These are phyloP conservation scores for Rhodocollybia butyracea DNA, from an alignment of 768 basidiomycete species.

Conservation along the genomic window DNA sequence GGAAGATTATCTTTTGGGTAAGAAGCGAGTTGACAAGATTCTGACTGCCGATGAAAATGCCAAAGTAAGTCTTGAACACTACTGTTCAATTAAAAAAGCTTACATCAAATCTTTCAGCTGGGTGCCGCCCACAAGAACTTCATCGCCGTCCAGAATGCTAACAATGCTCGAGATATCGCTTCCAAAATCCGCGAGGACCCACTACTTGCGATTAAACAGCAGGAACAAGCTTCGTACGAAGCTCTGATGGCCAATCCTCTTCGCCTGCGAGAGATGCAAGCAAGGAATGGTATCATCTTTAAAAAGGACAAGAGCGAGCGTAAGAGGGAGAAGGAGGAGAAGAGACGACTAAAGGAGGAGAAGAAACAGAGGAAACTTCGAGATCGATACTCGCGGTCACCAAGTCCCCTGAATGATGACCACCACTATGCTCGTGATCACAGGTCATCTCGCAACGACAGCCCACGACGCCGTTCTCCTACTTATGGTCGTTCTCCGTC, in stretches of 20 bases:
- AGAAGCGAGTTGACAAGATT: slow-evolving; percentile 97
- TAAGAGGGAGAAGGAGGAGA: slow-evolving; percentile 54
- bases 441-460: not conserved
- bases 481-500: slow-evolving; percentile 12
- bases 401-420: slow-evolving; percentile 35
- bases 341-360: slow-evolving; percentile 29
- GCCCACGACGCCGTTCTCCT: not conserved
- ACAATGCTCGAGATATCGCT: slow-evolving; percentile 81
- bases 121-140: slow-evolving; percentile 90
- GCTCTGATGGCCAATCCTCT: slow-evolving; percentile 84
- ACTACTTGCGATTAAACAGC: slow-evolving; percentile 94
- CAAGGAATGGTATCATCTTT: slow-evolving; percentile 75
- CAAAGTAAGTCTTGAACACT: slow-evolving; percentile 47
- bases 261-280: slow-evolving; percentile 76
- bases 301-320: slow-evolving; percentile 73
- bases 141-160: slow-evolving; percentile 94
- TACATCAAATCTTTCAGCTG: slow-evolving; percentile 41
- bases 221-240: slow-evolving; percentile 92
- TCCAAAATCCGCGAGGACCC: slow-evolving; percentile 97
- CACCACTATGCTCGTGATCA: slow-evolving; percentile 20
- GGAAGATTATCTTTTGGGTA: slow-evolving; percentile 95
- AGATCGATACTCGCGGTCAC: slow-evolving; percentile 36
- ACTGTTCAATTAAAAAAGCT: not conserved
- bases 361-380: slow-evolving; percentile 20
- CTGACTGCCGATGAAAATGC: slow-evolving; percentile 90